Evolutionary conservation across 805 yeast species (phyloP).

Genomic region (Priceomyces fermenticarens): DNA sequence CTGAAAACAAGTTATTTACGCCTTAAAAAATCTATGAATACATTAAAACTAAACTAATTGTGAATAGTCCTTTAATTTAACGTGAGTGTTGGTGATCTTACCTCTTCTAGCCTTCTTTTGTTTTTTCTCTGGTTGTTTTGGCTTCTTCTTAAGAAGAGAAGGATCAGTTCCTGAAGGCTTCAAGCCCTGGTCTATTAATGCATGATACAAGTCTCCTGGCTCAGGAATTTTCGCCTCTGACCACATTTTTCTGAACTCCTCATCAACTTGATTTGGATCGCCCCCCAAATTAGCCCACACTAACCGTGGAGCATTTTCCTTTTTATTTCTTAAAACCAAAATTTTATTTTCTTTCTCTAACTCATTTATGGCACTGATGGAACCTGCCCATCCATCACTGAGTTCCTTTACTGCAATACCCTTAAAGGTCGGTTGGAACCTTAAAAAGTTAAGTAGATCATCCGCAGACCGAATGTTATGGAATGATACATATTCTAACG

Average conservation of each 20-base stretch:
- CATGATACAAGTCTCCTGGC: slow-evolving; percentile 74
- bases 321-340: slow-evolving; percentile 83
- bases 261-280: slow-evolving; percentile 66
- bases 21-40: neutral
- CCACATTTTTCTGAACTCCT: slow-evolving; percentile 85
- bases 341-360: slow-evolving; percentile 76
- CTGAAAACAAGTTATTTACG: slow-evolving; percentile 1
- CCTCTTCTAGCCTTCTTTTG: slow-evolving; percentile 91
- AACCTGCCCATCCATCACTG: slow-evolving; percentile 93
- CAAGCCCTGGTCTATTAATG: slow-evolving; percentile 77
- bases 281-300: slow-evolving; percentile 90
- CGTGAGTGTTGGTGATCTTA: slow-evolving; percentile 92
- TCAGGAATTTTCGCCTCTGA: slow-evolving; percentile 73
- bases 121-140: slow-evolving; percentile 59
- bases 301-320: slow-evolving; percentile 88
- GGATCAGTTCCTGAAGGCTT: slow-evolving; percentile 99
- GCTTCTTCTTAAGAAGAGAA: slow-evolving; percentile 73
- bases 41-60: slow-evolving; percentile 25
- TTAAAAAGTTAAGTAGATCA: slow-evolving; percentile 69
- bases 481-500: slow-evolving; percentile 83
- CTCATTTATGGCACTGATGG: slow-evolving; percentile 72
- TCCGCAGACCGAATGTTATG: slow-evolving; percentile 82
- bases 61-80: slow-evolving; percentile 86
- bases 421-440: slow-evolving; percentile 80
- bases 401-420: slow-evolving; percentile 81